Percentiles rank a stretch among this genome's conserved stretches.
phyloP scores from a whole-genome alignment of 129 eudicot species.

The Apium graveolens region DNA sequence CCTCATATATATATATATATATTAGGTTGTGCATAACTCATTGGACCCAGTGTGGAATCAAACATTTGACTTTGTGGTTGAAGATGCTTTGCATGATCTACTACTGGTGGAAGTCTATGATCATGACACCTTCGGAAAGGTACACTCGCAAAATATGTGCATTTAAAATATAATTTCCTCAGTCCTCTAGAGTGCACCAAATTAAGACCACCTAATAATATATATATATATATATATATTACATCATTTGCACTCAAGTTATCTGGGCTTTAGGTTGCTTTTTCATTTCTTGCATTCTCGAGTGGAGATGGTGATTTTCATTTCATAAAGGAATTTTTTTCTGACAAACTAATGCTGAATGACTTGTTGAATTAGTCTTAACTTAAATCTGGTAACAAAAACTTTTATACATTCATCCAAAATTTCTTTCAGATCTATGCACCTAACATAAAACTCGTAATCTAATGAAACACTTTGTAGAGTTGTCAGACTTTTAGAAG shows the following conservation, averaged over 20 bases:
- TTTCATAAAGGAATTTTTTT: no score
- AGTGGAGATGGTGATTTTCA: no score
- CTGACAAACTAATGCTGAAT: no score
- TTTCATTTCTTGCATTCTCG: no score
- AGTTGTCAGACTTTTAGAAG: no score
- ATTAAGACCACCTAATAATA: not conserved
- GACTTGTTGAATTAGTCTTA: no score
- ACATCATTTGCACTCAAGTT: not conserved
- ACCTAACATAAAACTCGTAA: no score
- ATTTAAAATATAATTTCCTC: not conserved
- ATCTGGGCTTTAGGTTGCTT: no score
- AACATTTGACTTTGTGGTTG: conserved; percentile 92
- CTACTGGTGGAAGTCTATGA: conserved; percentile 81
- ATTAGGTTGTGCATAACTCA: conserved; percentile 72
- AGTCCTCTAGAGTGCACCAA: not conserved
- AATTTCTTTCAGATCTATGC: no score
- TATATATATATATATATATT: not conserved
- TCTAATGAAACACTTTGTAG: no score
- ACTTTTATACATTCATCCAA: no score
- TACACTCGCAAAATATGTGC: not conserved
- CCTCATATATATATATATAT: conserved; percentile 16
- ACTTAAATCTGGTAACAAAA: no score
- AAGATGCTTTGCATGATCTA: conserved; percentile 85
- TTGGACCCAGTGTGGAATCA: conserved; percentile 96
- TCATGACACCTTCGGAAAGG: conserved; percentile 98